Conservation (phyloP, 345 rosid species). For the thale cress (Arabidopsis thaliana) region DNA sequence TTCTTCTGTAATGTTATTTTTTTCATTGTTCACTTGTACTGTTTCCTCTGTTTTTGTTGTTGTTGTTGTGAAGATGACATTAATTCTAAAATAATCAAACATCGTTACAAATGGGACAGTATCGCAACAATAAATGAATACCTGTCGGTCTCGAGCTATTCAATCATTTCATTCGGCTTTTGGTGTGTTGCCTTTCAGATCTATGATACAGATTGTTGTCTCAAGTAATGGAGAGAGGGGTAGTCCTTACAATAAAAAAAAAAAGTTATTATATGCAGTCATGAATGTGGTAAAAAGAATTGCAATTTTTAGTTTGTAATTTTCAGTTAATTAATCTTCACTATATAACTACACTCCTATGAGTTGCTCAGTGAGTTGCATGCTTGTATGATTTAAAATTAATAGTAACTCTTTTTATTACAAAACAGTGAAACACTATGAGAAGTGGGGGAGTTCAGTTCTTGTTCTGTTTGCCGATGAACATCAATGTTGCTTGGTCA, state of each 20-base stretch:
- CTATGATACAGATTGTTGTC: background rate
- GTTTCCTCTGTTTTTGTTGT: background rate
- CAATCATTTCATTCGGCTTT: background rate
- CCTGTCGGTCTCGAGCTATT: background rate
- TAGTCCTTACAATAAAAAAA: background rate
- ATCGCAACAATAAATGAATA: background rate
- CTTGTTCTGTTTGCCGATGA: background rate
- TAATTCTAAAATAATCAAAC: slow-evolving; percentile 19
- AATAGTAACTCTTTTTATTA: too few relatives aligned
- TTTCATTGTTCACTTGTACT: slow-evolving; percentile 1
- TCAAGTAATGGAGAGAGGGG: too few relatives aligned
- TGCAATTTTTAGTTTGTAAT: background rate
- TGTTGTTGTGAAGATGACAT: slow-evolving; percentile 40
- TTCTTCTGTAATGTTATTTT: slow-evolving; percentile 23
- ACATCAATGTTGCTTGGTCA: background rate
- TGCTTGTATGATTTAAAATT: too few relatives aligned
- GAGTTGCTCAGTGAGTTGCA: too few relatives aligned
- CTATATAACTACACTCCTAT: background rate
- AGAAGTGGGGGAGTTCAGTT: too few relatives aligned
- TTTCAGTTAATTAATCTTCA: too few relatives aligned
- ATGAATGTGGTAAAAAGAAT: background rate
- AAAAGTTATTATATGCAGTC: too few relatives aligned
- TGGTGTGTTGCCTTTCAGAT: background rate
- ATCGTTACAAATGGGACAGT: slow-evolving; percentile 5
- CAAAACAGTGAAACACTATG: too few relatives aligned